Percentiles rank a stretch among this genome's conserved stretches.
These are phyloP conservation scores for Diaporthe batatas DNA, from an alignment of 2,329 filamentous ascomycete species.

Conservation along the genomic window DNA sequence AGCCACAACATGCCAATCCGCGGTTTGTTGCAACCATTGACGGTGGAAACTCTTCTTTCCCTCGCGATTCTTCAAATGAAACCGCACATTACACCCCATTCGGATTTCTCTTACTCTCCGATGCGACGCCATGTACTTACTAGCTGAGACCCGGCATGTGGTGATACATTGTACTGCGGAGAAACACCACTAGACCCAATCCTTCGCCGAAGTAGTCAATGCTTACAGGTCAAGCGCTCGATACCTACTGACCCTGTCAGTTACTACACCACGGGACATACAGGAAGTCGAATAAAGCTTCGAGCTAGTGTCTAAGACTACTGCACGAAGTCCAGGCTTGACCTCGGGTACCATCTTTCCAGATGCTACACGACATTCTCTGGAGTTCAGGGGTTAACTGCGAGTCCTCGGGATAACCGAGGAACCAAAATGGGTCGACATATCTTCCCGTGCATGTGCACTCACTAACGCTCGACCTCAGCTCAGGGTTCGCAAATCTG, in stretches of 20 bases:
- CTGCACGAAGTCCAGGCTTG: not conserved
- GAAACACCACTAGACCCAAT: slow-evolving; percentile 12
- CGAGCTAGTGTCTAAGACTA: not conserved
- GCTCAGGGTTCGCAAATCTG: not conserved
- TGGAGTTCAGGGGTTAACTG: not conserved
- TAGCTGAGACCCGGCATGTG: slow-evolving; percentile 6
- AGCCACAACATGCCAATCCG: not conserved
- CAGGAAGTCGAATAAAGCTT: not conserved
- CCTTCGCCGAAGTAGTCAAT: not conserved
- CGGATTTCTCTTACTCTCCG: not conserved
- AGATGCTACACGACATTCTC: not conserved
- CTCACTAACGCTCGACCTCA: not conserved
- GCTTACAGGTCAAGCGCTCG: not conserved
- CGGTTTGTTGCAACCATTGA: not conserved
- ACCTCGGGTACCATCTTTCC: not conserved
- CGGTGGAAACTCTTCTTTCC: not conserved
- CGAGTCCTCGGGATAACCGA: not conserved
- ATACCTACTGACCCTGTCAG: not conserved
- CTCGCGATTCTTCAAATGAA: slow-evolving; percentile 11
- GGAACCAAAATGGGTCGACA: not conserved
- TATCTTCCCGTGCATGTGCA: not conserved
- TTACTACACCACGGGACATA: not conserved
- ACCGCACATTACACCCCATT: slow-evolving; percentile 8
- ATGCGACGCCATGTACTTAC: not conserved
- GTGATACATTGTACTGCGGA: not conserved